Evolutionary conservation across 1,139 yeast species (phyloP).

Genomic region (Arxiozyma heterogenica): DNA sequence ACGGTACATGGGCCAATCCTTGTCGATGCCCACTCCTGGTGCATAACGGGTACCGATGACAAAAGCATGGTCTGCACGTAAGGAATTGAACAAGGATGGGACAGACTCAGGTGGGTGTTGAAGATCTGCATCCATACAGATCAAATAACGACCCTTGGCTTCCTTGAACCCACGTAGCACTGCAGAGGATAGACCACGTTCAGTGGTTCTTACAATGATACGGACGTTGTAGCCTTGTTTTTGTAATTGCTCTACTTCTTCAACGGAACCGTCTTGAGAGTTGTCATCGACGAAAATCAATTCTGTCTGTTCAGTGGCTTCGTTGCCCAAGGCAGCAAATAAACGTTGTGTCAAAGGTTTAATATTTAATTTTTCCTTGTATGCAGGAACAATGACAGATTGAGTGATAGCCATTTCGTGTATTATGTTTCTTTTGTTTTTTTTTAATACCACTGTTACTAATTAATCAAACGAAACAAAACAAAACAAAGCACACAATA

Average conservation of each 20-base stretch:
- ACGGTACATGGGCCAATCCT: constrained; percentile 41
- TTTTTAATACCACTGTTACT: no score
- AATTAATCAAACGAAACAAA: no score
- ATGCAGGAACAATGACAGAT: constrained; percentile 40
- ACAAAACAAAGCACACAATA: no score
- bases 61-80: constrained; percentile 33
- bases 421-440: not conserved
- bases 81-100: constrained; percentile 34
- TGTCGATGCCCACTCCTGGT: constrained; percentile 42
- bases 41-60: constrained; percentile 42
- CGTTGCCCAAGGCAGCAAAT: constrained; percentile 38
- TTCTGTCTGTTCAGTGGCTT: constrained; percentile 34
- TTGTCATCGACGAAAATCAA: constrained; percentile 41
- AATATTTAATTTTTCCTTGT: constrained; percentile 39
- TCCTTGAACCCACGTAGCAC: constrained; percentile 38
- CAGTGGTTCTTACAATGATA: constrained; percentile 39
- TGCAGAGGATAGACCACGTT: constrained; percentile 40
- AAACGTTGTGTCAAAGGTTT: constrained; percentile 38
- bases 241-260: constrained; percentile 36
- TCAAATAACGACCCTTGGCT: constrained; percentile 36
- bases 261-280: constrained; percentile 42
- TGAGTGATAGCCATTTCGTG: constrained; percentile 35
- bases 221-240: constrained; percentile 38
- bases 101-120: constrained; percentile 43
- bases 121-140: constrained; percentile 43